Base-by-base conservation (phyloP, 257 asterid genomes). In the Cruciata laevipes region DNA sequence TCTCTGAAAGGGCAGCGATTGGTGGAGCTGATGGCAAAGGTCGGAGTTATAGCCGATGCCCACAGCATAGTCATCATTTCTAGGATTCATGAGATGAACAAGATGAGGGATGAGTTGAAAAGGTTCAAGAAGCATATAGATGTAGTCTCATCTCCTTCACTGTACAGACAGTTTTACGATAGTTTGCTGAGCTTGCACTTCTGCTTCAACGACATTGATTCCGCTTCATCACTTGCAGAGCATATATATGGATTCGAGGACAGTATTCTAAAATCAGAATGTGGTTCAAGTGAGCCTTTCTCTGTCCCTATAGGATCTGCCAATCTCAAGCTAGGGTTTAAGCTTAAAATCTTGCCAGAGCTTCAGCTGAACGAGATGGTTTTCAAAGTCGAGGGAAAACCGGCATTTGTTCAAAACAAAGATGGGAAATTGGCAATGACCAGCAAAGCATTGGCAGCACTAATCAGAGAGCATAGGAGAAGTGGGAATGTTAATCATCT, bases 1-100 rank as follows among this genome's bases (percentile, higher is more conserved):
- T 79, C 88, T 66, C 78, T 80, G 69, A 90, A 83, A 73, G 95
- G 88, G 63, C 90, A 81, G 56, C 82, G 69, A 75, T 74, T 88
- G 66, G 77, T 90, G 55, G 99, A 88, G 86, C 75, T 86, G 67
- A 90, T 93, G 99, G 82, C 97, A 4, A 71, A 51, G 74, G 64
- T 76, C 25, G 90, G 96, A 65, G 90, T 84, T 12, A 55, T 70
- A 62, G 95, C 82, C 37, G 90, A 93, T 81, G 95, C 85, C 51
- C 85, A 93, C 63, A 86, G 87, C n/a, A 84, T 79, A 67, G 82
- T 75, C 56, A 72, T 81, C 70, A 77, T 90, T 69, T 81, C 96
- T 24, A 82, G 69, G 65, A 71, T 90, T n/a, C 83, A 93, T 47
- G 96, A 93, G 80, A 83, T 71, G 84, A 93, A 80, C 73, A 83